phyloP scores from a whole-genome alignment of 2,329 filamentous ascomycete species.

The Neoascochyta sp. region DNA sequence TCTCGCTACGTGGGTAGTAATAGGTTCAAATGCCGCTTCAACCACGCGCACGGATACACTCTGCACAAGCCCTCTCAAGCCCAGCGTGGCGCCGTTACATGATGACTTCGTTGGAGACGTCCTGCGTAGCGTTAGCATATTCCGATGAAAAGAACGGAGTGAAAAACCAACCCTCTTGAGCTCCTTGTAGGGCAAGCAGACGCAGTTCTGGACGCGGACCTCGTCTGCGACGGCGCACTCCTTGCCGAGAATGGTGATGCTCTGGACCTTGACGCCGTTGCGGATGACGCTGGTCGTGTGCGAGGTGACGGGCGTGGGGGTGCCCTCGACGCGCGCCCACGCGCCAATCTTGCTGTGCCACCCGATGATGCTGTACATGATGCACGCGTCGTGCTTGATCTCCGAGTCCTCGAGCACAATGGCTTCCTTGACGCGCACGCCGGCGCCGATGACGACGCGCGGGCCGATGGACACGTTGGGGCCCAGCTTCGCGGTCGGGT shows the following conservation, averaged over 20 bases:
- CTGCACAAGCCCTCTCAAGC: too few relatives aligned
- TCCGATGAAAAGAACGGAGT: neutral
- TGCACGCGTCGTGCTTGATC: slow-evolving; percentile 93
- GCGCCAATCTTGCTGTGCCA: slow-evolving; percentile 95
- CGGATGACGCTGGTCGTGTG: slow-evolving; percentile 94
- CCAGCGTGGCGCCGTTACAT: too few relatives aligned
- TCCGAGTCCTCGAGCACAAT: slow-evolving; percentile 94
- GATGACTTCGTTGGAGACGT: slow-evolving; percentile 82
- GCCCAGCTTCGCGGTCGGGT: slow-evolving; percentile 92
- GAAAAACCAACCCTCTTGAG: slow-evolving; percentile 79
- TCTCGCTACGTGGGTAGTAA: too few relatives aligned
- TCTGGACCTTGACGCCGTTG: slow-evolving; percentile 98
- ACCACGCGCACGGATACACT: too few relatives aligned
- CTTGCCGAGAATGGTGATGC: slow-evolving; percentile 95
- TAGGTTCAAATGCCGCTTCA: too few relatives aligned
- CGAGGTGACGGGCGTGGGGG: slow-evolving; percentile 78
- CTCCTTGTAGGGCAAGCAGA: slow-evolving; percentile 97
- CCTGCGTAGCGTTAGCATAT: slow-evolving; percentile 49
- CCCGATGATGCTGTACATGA: slow-evolving; percentile 93
- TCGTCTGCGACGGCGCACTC: slow-evolving; percentile 93
- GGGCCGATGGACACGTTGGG: slow-evolving; percentile 96
- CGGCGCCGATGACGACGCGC: slow-evolving; percentile 78
- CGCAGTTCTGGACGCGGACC: slow-evolving; percentile 93
- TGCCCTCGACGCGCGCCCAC: slow-evolving; percentile 98
- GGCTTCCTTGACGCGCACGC: slow-evolving; percentile 89